Evolutionary conservation across 148 eudicot genomes (phyloP).

Genomic region (Vaccinium vitisidaea): DNA sequence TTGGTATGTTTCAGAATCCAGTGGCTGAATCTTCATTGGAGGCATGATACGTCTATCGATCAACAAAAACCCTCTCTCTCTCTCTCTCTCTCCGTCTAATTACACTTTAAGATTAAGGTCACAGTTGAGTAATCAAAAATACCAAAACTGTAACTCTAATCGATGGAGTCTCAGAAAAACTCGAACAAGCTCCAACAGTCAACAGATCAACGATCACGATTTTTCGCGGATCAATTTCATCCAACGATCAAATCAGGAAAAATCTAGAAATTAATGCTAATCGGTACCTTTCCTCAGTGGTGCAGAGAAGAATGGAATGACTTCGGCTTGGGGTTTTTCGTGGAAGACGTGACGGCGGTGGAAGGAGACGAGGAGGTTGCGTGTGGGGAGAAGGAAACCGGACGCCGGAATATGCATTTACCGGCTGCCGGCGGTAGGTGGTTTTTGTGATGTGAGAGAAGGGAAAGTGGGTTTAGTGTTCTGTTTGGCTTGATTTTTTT

Average conservation of each 20-base stretch:
- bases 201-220: constrained; percentile 18
- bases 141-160: not conserved
- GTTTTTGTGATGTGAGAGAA: not conserved
- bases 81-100: not conserved
- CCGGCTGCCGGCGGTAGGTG: constrained; percentile 30
- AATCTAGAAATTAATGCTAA: constrained; percentile 14
- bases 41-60: constrained; percentile 33
- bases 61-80: not conserved
- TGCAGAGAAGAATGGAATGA: constrained; percentile 20
- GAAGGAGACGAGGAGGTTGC: constrained; percentile 28
- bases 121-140: not conserved
- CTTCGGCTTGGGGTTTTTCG: constrained; percentile 24
- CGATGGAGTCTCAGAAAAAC: not conserved
- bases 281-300: constrained; percentile 16
- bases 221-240: not conserved
- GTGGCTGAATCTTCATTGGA: constrained; percentile 73
- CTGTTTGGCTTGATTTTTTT: not conserved
- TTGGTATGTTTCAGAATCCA: constrained; percentile 34
- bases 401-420: constrained; percentile 45
- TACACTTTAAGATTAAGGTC: not conserved
- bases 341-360: constrained; percentile 50
- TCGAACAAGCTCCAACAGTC: not conserved
- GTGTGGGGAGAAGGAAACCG: not conserved
- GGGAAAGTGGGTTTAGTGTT: not conserved
- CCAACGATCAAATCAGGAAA: not conserved